A percentile compares a stretch with the other conserved stretches of the same genome.
phyloP scores from a whole-genome alignment of 257 asterid genomes.

The Mitragyna speciosa region DNA sequence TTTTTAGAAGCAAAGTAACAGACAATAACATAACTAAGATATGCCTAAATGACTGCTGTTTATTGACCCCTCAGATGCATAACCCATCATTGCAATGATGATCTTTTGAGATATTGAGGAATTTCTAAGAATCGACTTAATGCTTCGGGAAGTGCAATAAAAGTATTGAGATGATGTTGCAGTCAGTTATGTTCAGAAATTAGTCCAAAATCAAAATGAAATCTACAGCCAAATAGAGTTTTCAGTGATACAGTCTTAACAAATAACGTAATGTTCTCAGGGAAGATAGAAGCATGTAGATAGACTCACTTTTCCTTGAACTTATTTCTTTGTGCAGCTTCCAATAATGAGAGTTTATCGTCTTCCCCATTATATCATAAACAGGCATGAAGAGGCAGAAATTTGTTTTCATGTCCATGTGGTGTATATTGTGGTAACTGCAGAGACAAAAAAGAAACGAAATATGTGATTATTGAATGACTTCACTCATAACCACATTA shows the following conservation, averaged over 20 bases:
- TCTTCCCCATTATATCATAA: constrained; percentile 69
- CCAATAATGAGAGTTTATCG: constrained; percentile 59
- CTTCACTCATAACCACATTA: neutral
- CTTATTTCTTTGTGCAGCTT: constrained; percentile 58
- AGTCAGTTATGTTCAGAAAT: neutral
- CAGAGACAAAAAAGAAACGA: constrained; percentile 22
- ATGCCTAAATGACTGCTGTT: neutral
- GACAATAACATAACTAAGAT: neutral
- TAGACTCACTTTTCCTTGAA: constrained; percentile 62
- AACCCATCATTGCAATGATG: neutral
- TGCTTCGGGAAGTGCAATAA: neutral
- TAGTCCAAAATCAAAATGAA: neutral
- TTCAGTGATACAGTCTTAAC: neutral
- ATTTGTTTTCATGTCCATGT: constrained; percentile 57
- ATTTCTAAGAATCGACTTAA: neutral
- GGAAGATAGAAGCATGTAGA: neutral
- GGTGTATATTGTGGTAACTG: constrained; percentile 87
- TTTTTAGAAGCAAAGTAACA: neutral
- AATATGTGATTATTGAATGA: constrained; percentile 4
- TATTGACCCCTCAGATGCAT: neutral
- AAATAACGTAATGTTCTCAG: neutral
- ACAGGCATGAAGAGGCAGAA: constrained; percentile 96
- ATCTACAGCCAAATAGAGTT: too few relatives aligned
- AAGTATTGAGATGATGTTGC: neutral
- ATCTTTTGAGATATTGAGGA: neutral